Base-by-base conservation (phyloP, 2,329 filamentous ascomycete genomes). In the Xylaria sp. region DNA sequence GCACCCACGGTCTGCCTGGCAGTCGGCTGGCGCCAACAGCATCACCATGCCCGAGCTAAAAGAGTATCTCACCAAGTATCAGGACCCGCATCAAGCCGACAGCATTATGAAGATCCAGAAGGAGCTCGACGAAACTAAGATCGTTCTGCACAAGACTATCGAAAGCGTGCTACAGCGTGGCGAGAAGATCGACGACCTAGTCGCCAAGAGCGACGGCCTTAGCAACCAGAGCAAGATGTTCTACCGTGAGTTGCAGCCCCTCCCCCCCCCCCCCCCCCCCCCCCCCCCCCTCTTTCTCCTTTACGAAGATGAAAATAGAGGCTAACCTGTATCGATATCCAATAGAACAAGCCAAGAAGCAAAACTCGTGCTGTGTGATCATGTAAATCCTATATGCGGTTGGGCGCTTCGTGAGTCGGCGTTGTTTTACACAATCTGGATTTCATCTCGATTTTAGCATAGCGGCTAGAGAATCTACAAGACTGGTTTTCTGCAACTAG, bases 151-250 rank as follows among this genome's bases (percentile, higher is more conserved):
- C 84, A 97, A 98, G 88, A 97, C 96, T 53, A 97, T 97, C 76
- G 92, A 97, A 84, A 92, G 89, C 77, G 90, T 91, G 61, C 81
- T 97, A 77, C 91, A 97, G 85, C 88, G 96, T 70, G 96, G 94
- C 49, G 94, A 98, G 88, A 98, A 97, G 87, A 93, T 99, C 74
- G 95, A 98, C 78, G 93, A 92, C 76, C 83, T 99, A 75, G 95
- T 98, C 54, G 90, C 91, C 72, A 98, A 98, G 89, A 97, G 93
- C 77, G 93, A 97, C 76, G 93, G 91, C 13, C 82, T 99, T 77
- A 97, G 93, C 81, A 88, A 89, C 59, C 92, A 96, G 85, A 97
- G 93, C 84, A 98, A 97, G 87, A 95, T 97, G 92, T 99, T 99
- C 81, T 98, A 98, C 81, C 93, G 91, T 91, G 81, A 76, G 86